Evolutionary conservation across 2,329 filamentous ascomycete genomes (phyloP).

Genomic region (Corynespora cassiicola): DNA sequence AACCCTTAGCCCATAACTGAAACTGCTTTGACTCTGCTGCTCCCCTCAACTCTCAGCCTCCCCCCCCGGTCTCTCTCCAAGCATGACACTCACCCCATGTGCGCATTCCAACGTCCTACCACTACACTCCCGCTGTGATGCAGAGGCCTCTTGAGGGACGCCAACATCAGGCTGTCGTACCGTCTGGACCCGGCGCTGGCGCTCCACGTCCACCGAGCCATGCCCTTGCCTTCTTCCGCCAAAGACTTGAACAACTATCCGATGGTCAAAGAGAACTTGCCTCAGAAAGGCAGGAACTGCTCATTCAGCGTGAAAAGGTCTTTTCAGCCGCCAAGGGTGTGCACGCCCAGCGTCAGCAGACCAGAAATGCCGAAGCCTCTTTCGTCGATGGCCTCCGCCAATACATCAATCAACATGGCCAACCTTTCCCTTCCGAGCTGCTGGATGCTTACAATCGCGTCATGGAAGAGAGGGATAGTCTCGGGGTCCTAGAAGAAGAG

Average conservation of each 20-base stretch:
- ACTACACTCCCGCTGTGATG: no score
- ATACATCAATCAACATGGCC: constrained; percentile 9
- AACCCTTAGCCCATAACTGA: no score
- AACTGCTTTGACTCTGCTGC: no score
- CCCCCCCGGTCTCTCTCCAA: constrained; percentile 2
- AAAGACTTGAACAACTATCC: no score
- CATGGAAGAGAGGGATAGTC: constrained; percentile 12
- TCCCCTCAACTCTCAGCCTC: constrained; percentile 4
- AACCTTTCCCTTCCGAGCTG: constrained; percentile 9
- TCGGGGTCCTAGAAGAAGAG: constrained; percentile 25
- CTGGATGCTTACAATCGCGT: constrained; percentile 13
- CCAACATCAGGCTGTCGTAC: no score
- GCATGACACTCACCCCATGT: constrained; percentile 5
- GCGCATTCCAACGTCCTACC: no score
- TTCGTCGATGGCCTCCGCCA: constrained; percentile 18
- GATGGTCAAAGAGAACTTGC: no score
- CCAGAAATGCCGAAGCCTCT: constrained; percentile 13
- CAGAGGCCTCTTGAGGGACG: no score
- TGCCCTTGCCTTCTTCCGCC: no score
- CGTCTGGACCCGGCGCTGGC: no score
- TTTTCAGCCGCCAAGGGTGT: constrained; percentile 9
- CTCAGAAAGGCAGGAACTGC: constrained; percentile 8
- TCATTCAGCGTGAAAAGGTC: constrained; percentile 17
- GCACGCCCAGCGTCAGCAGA: constrained; percentile 10
- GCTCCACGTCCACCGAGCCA: no score